Evolutionary conservation across 2,329 filamentous ascomycete species (phyloP).

Genomic region (Calycina herbarum): DNA sequence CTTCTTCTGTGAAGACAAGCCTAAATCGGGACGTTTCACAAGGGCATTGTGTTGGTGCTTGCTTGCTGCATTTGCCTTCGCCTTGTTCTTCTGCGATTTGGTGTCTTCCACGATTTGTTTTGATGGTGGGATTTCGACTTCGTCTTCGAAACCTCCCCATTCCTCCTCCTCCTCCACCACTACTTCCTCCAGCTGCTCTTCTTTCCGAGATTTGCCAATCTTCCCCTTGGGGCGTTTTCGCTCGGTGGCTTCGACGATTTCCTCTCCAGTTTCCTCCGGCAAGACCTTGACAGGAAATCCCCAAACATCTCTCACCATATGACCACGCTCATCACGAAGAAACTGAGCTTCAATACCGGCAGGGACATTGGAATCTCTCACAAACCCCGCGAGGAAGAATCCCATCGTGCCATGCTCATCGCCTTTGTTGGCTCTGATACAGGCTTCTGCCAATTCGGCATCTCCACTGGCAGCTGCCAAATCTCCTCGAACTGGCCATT

Average conservation of each 20-base stretch:
- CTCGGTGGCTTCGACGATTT: background rate
- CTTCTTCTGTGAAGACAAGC: conserved; percentile 21
- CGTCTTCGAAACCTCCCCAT: conserved; percentile 18
- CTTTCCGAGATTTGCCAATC: background rate
- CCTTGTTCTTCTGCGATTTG: background rate
- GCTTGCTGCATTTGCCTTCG: conserved; percentile 6
- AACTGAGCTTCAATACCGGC: conserved; percentile 22
- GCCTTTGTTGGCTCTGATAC: conserved; percentile 78
- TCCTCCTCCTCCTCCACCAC: conserved; percentile 14
- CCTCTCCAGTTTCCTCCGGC: conserved; percentile 1
- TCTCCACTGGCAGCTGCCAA: conserved; percentile 50
- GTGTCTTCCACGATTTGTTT: background rate
- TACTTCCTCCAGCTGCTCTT: background rate
- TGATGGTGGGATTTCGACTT: background rate
- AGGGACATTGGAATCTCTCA: conserved; percentile 44
- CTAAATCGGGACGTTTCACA: conserved; percentile 21
- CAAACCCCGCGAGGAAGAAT: conserved; percentile 91
- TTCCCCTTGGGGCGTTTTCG: background rate
- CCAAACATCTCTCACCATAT: conserved; percentile 46
- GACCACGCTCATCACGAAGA: conserved; percentile 53
- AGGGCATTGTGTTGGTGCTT: conserved; percentile 12
- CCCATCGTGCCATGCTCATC: conserved; percentile 87
- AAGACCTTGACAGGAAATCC: conserved; percentile 42
- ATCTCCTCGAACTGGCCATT: conserved; percentile 69
- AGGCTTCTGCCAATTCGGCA: conserved; percentile 64